Conservation (phyloP, 2,329 filamentous ascomycete species). For the Paecilomyces niveus region DNA sequence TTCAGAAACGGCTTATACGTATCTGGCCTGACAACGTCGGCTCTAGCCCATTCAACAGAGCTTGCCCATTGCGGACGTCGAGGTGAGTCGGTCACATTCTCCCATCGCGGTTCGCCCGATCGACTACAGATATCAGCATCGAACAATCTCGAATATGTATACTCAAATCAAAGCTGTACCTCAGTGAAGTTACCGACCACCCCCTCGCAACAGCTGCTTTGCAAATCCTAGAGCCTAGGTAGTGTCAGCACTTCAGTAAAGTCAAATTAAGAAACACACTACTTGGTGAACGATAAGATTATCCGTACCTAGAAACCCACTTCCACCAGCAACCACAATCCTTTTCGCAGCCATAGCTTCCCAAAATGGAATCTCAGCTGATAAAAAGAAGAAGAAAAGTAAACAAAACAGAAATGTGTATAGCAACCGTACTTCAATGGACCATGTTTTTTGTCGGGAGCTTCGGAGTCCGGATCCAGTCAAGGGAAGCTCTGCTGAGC, state of each 20-base stretch:
- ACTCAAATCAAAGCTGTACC: constrained; percentile 45
- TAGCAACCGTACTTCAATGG: constrained; percentile 1
- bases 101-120: constrained; percentile 84
- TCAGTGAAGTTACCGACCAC: constrained; percentile 89
- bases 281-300: constrained; percentile 13
- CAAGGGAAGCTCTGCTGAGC: constrained; percentile 2
- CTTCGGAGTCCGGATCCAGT: constrained; percentile 16
- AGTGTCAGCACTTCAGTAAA: constrained; percentile 3
- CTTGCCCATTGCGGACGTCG: constrained; percentile 72
- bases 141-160: constrained; percentile 1
- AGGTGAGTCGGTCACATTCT: constrained; percentile 63
- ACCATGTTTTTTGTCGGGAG: constrained; percentile 7
- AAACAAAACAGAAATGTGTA: not conserved
- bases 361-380: constrained; percentile 7
- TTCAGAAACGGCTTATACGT: constrained; percentile 72
- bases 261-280: constrained; percentile 4
- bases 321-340: constrained; percentile 87
- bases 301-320: constrained; percentile 71
- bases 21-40: constrained; percentile 75
- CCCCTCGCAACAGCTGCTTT: constrained; percentile 77
- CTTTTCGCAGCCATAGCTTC: constrained; percentile 57
- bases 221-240: constrained; percentile 68
- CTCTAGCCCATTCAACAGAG: constrained; percentile 78
- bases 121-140: constrained; percentile 51
- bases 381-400: constrained; percentile 5